phyloP scores from a whole-genome alignment of 768 basidiomycete genomes.

The Termitomyces titanicus region DNA sequence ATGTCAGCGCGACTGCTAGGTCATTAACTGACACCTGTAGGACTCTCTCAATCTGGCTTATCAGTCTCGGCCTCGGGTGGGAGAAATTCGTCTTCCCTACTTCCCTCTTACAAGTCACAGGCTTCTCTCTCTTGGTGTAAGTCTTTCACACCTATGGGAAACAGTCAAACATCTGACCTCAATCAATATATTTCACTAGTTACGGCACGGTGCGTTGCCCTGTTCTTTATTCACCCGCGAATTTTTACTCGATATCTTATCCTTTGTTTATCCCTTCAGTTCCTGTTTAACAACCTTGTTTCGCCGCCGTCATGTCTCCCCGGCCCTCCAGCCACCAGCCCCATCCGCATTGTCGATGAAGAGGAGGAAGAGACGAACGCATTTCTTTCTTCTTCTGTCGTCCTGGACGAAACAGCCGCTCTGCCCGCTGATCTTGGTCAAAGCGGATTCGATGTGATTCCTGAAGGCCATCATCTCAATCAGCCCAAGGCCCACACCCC shows the following conservation, averaged over 20 bases:
- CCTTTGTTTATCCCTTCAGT: constrained; percentile 37
- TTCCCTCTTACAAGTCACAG: constrained; percentile 76
- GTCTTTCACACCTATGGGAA: constrained; percentile 21
- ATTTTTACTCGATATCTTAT: constrained; percentile 6
- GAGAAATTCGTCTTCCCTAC: constrained; percentile 80
- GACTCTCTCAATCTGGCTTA: constrained; percentile 93
- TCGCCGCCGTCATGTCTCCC: constrained; percentile 59
- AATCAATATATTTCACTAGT: constrained; percentile 32
- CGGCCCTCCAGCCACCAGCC: constrained; percentile 33
- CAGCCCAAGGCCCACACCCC: constrained; percentile 11
- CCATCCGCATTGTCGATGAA: constrained; percentile 39
- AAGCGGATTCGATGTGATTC: constrained; percentile 81
- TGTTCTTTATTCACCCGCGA: constrained; percentile 2
- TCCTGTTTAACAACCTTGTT: constrained; percentile 89
- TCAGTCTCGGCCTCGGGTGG: constrained; percentile 89
- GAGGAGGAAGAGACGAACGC: constrained; percentile 61
- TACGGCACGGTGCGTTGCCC: constrained; percentile 73
- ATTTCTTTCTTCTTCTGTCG: constrained; percentile 35
- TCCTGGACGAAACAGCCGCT: constrained; percentile 76
- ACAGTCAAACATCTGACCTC: constrained; percentile 6
- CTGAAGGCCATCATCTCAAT: constrained; percentile 35
- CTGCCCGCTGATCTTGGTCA: constrained; percentile 81
- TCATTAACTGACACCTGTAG: constrained; percentile 93
- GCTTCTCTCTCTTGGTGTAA: constrained; percentile 88
- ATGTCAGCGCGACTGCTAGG: constrained; percentile 90